Percentiles rank a stretch among this genome's conserved stretches.
Evolutionary conservation across 495 filamentous ascomycete species (phyloP).

Genomic region (Achaetomiella virescens): DNA sequence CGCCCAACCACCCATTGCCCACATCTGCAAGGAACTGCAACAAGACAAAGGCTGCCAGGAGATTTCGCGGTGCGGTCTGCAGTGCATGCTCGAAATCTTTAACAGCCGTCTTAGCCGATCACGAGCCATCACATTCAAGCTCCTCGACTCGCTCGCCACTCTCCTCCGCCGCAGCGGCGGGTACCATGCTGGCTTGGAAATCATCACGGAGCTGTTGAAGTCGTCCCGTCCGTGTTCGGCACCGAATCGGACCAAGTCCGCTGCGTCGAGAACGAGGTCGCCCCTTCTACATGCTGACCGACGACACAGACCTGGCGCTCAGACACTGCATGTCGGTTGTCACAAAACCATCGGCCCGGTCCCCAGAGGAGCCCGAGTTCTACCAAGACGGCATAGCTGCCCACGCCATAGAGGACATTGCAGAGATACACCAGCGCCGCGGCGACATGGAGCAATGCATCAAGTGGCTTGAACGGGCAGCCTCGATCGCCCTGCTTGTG

Average conservation of each 20-base stretch:
- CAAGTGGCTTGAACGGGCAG: slow-evolving; percentile 26
- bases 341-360: slow-evolving; percentile 6
- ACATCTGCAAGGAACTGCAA: slow-evolving; percentile 26
- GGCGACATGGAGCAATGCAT: slow-evolving; percentile 25
- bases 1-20: slow-evolving; percentile 25
- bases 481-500: slow-evolving; percentile 20
- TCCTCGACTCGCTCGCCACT: slow-evolving; percentile 30
- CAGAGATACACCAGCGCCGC: slow-evolving; percentile 27
- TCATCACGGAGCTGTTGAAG: slow-evolving; percentile 24
- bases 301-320: slow-evolving; percentile 21
- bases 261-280: slow-evolving; percentile 26
- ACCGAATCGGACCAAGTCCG: slow-evolving; percentile 23
- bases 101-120: slow-evolving; percentile 24
- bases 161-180: slow-evolving; percentile 30
- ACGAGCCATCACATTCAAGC: slow-evolving; percentile 28
- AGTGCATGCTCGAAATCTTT: slow-evolving; percentile 33
- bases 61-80: slow-evolving; percentile 26
- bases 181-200: slow-evolving; percentile 25
- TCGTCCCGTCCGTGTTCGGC: slow-evolving; percentile 24
- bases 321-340: slow-evolving; percentile 29
- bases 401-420: slow-evolving; percentile 31
- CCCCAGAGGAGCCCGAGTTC: slow-evolving; percentile 10
- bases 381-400: slow-evolving; percentile 28
- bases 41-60: slow-evolving; percentile 27
- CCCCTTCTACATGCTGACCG: slow-evolving; percentile 29